These are phyloP conservation scores for Saccharomyces hybrid DNA, from an alignment of 1,139 yeast species.

Conservation along the genomic window DNA sequence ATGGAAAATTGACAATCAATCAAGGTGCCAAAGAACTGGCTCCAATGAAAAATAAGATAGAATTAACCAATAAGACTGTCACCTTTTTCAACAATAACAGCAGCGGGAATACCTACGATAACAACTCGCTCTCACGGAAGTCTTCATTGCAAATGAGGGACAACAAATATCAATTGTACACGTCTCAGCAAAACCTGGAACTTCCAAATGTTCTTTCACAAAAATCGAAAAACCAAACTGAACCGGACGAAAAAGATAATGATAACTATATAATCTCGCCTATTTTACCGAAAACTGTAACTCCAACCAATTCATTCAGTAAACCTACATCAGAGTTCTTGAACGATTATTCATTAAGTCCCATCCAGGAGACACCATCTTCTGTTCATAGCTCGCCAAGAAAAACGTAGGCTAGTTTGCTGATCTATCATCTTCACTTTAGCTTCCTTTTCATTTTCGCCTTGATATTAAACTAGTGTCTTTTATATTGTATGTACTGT, in stretches of 20 bases:
- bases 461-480: background rate
- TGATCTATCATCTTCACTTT: background rate
- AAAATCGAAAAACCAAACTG: background rate
- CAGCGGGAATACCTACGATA: conserved; percentile 1
- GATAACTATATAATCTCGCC: background rate
- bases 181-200: background rate
- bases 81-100: conserved; percentile 40
- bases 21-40: conserved; percentile 25
- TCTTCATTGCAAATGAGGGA: background rate
- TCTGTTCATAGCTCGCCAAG: conserved; percentile 29
- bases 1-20: conserved; percentile 24
- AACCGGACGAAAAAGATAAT: background rate
- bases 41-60: conserved; percentile 41
- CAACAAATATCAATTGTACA: background rate
- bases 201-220: background rate
- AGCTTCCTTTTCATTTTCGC: background rate
- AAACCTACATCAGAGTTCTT: conserved; percentile 22
- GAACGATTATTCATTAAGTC: conserved; percentile 25
- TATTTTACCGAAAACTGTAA: conserved; percentile 7
- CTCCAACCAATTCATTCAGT: conserved; percentile 18
- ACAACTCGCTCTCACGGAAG: background rate
- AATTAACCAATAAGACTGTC: conserved; percentile 47
- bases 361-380: conserved; percentile 28
- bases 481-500: background rate
- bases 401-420: background rate